Evolutionary conservation across 768 basidiomycete genomes (phyloP).

Genomic region (Amanita rimosa): DNA sequence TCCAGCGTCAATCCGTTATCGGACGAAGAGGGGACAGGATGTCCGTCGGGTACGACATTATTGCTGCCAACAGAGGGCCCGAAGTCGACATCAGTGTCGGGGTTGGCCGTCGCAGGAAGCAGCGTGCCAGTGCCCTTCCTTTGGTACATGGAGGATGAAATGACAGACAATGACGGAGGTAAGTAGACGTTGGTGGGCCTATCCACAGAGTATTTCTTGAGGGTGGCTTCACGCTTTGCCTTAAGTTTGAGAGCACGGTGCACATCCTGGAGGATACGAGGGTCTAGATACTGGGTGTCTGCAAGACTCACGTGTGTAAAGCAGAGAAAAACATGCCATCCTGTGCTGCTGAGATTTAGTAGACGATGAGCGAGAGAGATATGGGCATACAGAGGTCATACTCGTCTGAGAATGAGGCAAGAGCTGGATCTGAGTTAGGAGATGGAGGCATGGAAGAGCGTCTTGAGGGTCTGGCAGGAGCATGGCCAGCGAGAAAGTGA

Average conservation of each 20-base stretch:
- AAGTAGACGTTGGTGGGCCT: slow-evolving; percentile 8
- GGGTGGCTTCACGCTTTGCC: slow-evolving; percentile 56
- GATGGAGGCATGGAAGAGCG: not conserved
- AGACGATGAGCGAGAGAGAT: not conserved
- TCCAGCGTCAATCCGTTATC: slow-evolving; percentile 65
- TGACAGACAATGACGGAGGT: not conserved
- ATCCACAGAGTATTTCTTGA: slow-evolving; percentile 19
- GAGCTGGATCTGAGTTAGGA: not conserved
- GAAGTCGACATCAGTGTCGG: slow-evolving; percentile 8
- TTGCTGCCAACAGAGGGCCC: slow-evolving; percentile 17
- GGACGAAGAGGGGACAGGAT: slow-evolving; percentile 60
- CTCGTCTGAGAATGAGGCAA: slow-evolving; percentile 28
- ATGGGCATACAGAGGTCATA: slow-evolving; percentile 54
- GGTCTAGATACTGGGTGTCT: slow-evolving; percentile 34
- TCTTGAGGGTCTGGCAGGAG: not conserved
- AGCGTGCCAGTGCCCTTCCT: not conserved
- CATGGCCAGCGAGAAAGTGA: not conserved
- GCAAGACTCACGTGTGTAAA: not conserved
- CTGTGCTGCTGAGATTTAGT: slow-evolving; percentile 36
- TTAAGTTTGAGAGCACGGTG: slow-evolving; percentile 66
- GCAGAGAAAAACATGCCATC: slow-evolving; percentile 42
- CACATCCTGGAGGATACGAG: slow-evolving; percentile 71
- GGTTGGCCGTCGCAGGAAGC: not conserved
- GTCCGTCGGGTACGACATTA: slow-evolving; percentile 29
- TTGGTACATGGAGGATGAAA: not conserved